Conservation (phyloP, 257 asterid genomes). For the Solanum lycopersicoides region DNA sequence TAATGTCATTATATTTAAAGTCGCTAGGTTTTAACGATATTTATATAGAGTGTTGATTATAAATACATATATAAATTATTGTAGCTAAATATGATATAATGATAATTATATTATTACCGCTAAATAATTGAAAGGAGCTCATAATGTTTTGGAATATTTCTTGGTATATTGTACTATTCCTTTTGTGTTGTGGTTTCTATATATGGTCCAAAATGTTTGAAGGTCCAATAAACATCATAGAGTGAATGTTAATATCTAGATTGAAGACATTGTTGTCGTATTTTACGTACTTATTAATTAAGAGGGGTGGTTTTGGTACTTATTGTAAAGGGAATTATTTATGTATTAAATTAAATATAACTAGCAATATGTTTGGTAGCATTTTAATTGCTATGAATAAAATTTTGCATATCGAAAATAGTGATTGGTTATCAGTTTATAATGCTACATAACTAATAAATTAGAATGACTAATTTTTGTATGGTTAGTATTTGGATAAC, state of each 20-base stretch:
- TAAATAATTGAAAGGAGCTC: neutral
- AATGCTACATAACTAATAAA: neutral
- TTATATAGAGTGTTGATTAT: too few species aligned
- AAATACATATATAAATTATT: too few species aligned
- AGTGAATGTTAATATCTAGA: neutral
- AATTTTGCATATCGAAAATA: neutral
- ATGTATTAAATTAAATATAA: neutral
- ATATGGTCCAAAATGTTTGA: neutral
- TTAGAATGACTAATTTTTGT: neutral
- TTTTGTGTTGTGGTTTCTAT: neutral
- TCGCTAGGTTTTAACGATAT: too few species aligned
- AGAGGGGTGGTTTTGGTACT: neutral
- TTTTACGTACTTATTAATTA: neutral
- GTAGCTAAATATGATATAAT: too few species aligned
- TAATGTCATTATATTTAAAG: too few species aligned
- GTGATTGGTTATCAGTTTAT: neutral
- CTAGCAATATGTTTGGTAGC: neutral
- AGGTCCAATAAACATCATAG: neutral
- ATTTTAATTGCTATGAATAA: neutral
- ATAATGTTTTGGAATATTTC: neutral
- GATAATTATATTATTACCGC: too few species aligned
- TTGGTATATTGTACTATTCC: neutral
- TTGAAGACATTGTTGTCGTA: neutral
- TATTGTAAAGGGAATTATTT: neutral
- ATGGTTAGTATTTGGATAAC: neutral